Base-by-base conservation (phyloP, 1,284 basidiomycete genomes). In the Uromyces viciae-fabae region DNA sequence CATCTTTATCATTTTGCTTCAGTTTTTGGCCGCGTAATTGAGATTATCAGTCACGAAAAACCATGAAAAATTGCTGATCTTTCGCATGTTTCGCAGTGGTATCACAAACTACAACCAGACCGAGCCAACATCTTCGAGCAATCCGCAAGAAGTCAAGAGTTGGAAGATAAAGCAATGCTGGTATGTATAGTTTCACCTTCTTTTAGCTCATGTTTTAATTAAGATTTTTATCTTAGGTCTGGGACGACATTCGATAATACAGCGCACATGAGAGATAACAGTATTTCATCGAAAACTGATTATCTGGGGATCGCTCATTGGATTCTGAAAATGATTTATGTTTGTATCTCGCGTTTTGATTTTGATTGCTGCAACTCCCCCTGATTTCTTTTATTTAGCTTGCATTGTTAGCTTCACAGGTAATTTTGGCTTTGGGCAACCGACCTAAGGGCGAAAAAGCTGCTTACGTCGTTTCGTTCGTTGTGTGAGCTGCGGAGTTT, bases 401-500 rank as follows among this genome's bases (percentile, higher is more conserved):
- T 31, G 56, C 42, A 31, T 58, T 81, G 19, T 43, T 81, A 31
- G 79, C 71, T 49, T 62, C 75, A 49, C 79, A 81, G 88, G 97
- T 99, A 84, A 91, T 98, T 56, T 88, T 98, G 25, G 95, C 95
- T 3, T 88, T 81, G 40, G 96, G 96, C 81, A 98, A 98, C 86
- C 89, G 96, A 82, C 96, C 96, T 0, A 98, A 98, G 86, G 95
- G 94, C 82, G 96, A 98, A 88, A 90, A 92, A 75, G 85, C 89
- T 28, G 74, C 93, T 14, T 98, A 98, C 85, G 88, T 91, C 0
- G 83, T 92, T 38, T 96, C 94, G 4, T 89, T 99, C 83, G 91
- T 91, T 90, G 88, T 88, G 62, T 87, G 86, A 82, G 58, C n/a
- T 14, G 64, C 36, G 38, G 25, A 36, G 46, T 3, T 33, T 77